Conservation (phyloP, 2,329 filamentous ascomycete genomes). For the Pyricularia grisea region DNA sequence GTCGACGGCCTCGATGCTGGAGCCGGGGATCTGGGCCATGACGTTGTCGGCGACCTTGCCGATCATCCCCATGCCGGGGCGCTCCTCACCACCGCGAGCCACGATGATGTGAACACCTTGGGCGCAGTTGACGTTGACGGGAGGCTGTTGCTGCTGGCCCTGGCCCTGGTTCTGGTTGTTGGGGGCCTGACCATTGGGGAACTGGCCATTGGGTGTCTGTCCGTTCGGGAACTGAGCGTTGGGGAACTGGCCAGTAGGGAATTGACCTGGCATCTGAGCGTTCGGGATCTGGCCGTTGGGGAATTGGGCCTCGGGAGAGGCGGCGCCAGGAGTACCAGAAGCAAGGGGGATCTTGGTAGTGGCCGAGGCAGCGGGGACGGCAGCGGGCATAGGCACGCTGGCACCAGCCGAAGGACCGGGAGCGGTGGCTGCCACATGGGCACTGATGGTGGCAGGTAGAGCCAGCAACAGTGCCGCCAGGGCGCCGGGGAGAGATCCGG, state of each 20-base stretch:
- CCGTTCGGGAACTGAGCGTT: no score
- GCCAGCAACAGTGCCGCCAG: background rate
- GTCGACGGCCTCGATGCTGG: constrained; percentile 24
- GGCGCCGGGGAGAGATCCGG: background rate
- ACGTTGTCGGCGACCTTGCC: constrained; percentile 21
- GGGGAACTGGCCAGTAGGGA: background rate
- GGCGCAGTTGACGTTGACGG: background rate
- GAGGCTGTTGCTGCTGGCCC: background rate
- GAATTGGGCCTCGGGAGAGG: background rate
- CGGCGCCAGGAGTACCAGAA: background rate
- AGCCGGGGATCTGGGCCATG: constrained; percentile 18
- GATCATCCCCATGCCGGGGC: constrained; percentile 20
- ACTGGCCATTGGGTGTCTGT: background rate
- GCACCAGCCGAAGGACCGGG: background rate
- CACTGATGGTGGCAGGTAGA: background rate
- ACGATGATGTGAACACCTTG: constrained; percentile 22
- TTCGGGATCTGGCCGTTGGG: background rate
- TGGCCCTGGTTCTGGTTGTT: background rate
- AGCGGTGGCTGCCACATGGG: background rate
- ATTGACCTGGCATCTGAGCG: background rate
- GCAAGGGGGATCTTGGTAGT: background rate
- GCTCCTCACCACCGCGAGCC: constrained; percentile 22
- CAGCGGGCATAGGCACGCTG: no score
- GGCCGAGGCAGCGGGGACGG: background rate
- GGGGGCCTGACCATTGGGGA: background rate